Conservation (phyloP, 1,284 basidiomycete species). For the Cutaneotrichosporon sp. region DNA sequence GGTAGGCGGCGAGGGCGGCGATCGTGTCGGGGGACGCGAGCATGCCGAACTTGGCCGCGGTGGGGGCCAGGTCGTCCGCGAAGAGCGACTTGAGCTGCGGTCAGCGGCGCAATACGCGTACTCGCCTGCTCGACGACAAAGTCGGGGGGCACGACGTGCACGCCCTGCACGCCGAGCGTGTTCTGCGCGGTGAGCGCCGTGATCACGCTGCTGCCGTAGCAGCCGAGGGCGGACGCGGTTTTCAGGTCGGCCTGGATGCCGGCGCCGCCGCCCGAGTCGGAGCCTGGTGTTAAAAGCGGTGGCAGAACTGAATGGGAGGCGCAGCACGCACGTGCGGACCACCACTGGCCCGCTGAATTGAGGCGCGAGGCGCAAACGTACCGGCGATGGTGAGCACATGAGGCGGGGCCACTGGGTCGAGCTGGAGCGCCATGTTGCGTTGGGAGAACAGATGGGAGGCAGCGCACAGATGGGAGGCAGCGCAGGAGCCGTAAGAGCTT, state of each 20-base stretch:
- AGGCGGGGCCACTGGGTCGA: slow-evolving; percentile 22
- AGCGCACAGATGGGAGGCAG: too few species aligned
- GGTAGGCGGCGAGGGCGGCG: slow-evolving; percentile 44
- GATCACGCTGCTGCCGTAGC: slow-evolving; percentile 83
- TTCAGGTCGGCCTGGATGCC: slow-evolving; percentile 82
- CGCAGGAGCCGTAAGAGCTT: too few species aligned
- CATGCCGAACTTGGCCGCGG: slow-evolving; percentile 91
- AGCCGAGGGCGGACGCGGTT: slow-evolving; percentile 74
- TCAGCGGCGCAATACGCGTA: slow-evolving; percentile 33
- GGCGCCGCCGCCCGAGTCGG: slow-evolving; percentile 82
- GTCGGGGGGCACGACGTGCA: slow-evolving; percentile 65
- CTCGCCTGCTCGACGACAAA: slow-evolving; percentile 72
- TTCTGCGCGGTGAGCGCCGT: slow-evolving; percentile 93
- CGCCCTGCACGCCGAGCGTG: slow-evolving; percentile 76
- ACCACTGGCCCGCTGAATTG: not conserved
- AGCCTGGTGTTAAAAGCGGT: slow-evolving; percentile 32
- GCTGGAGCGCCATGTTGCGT: not conserved
- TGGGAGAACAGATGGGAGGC: not conserved
- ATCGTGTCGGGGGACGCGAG: slow-evolving; percentile 58
- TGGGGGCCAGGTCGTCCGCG: slow-evolving; percentile 69
- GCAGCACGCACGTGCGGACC: not conserved
- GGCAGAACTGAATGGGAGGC: too few species aligned
- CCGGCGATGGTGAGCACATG: slow-evolving; percentile 50
- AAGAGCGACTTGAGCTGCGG: slow-evolving; percentile 64
- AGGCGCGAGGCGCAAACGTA: slow-evolving; percentile 21